Base-by-base conservation (phyloP, 2,329 filamentous ascomycete species). In the Emericellopsis cladophorae region DNA sequence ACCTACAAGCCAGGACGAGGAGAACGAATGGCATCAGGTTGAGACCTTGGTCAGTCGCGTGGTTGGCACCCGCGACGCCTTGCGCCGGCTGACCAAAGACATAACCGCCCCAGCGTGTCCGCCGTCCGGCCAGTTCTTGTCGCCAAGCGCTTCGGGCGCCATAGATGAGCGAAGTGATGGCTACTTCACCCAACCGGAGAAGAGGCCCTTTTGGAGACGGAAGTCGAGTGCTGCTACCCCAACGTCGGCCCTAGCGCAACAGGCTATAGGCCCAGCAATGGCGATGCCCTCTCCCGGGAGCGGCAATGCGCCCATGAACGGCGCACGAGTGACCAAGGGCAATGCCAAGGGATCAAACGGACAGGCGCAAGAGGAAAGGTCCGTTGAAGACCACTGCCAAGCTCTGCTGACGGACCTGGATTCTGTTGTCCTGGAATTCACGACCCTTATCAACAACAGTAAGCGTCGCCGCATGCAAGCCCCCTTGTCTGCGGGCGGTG, bases 161-260 rank as follows among this genome's bases (percentile, higher is more conserved):
- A 54, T 65, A 3, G 71, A 74, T 18, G 73, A 74, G 14, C 72
- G 70, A 16, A 56, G 58, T 3, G 75, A 74, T 31, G 67, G 75
- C 43, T 81, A 79, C 50, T 78, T 76, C 23, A 49, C 62, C 2
- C 49, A 58, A 8, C 50, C 55, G 7, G 79, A 87, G 41, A 86
- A 71, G 56, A 74, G 78, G 44, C 70, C 86, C 0, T 96, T 98
- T 54, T 98, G 92, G 92, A 94, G 88, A 59, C 79, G 90, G 37
- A 95, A 94, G 61, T 68, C 81, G 1, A 89, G 79, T 51, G 65
- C 66, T 2, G 58, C 68, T 16, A 57, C 64, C 24, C 57, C 63
- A 5, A 59, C 68, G 3, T 55, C 61, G 23, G 54, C 59, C 9
- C 46, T 65, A 16, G 62, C 68, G 7, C 56, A 65, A 29, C 26